phyloP scores from a whole-genome alignment of 2,329 filamentous ascomycete genomes.

The Xylariaceae sp. region DNA sequence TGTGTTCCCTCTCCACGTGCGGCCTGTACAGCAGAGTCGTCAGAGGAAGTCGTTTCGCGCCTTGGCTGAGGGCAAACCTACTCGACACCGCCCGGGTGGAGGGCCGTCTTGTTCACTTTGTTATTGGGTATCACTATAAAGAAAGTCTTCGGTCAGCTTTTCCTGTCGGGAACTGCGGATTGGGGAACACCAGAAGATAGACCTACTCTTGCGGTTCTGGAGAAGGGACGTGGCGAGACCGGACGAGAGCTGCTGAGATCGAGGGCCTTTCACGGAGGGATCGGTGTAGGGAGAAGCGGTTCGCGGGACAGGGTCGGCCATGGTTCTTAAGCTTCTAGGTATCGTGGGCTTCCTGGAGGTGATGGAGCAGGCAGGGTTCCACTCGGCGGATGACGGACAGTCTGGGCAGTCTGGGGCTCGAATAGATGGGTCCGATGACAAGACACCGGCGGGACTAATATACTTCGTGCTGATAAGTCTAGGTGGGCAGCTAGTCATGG shows the following conservation, averaged over 20 bases:
- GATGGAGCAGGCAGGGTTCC: constrained; percentile 17
- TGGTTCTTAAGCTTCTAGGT: constrained; percentile 24
- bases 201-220: constrained; percentile 20
- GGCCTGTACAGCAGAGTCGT: constrained; percentile 49
- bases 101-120: constrained; percentile 79
- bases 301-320: constrained; percentile 33
- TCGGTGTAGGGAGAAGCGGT: constrained; percentile 37
- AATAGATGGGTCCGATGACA: constrained; percentile 23
- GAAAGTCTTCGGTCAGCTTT: constrained; percentile 14
- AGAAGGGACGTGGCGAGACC: constrained; percentile 23
- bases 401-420: constrained; percentile 18
- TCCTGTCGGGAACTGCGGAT: too few relatives aligned
- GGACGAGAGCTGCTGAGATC: constrained; percentile 31
- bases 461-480: neutral
- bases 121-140: constrained; percentile 45
- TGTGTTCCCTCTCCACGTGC: constrained; percentile 65
- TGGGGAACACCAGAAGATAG: neutral
- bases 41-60: constrained; percentile 2
- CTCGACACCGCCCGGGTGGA: constrained; percentile 87
- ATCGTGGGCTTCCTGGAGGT: constrained; percentile 12
- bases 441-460: constrained; percentile 19
- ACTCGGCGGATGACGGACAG: constrained; percentile 24
- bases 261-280: constrained; percentile 36
- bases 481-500: constrained; percentile 21
- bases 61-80: constrained; percentile 51